Percentiles rank a stretch among this genome's conserved stretches.
Evolutionary conservation across 164 flowering plant species (phyloP).

Genomic region (Stephania yunnanensis): DNA sequence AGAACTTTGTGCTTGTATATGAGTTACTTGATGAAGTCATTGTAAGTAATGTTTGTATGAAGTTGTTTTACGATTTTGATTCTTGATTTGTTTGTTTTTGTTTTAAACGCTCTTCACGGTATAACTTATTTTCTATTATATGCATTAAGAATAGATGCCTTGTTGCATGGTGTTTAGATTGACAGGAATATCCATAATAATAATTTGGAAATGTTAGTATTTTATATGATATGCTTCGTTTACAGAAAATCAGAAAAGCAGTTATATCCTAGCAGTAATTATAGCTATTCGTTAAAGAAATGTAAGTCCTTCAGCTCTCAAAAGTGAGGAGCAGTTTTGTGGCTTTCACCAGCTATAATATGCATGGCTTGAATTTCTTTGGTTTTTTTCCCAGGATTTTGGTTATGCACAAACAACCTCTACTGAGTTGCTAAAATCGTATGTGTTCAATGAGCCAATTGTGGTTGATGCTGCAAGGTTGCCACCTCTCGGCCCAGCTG

Average conservation of each 20-base stretch:
- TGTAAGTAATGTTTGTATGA: slow-evolving; percentile 38
- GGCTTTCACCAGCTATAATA: not conserved
- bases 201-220: not conserved
- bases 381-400: slow-evolving; percentile 58
- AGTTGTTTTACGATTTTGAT: not conserved
- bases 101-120: not conserved
- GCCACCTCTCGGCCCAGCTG: slow-evolving; percentile 82
- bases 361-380: slow-evolving; percentile 5
- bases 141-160: not conserved
- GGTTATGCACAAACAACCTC: slow-evolving; percentile 96
- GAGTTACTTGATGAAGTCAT: slow-evolving; percentile 96
- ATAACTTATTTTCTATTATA: not conserved
- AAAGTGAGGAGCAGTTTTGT: slow-evolving; percentile 1
- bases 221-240: not conserved
- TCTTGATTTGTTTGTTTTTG: not conserved
- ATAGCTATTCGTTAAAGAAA: not conserved
- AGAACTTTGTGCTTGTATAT: slow-evolving; percentile 94
- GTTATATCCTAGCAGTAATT: not conserved
- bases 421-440: slow-evolving; percentile 85
- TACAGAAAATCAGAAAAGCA: not conserved
- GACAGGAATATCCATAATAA: not conserved
- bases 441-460: slow-evolving; percentile 88
- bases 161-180: not conserved
- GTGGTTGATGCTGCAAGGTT: slow-evolving; percentile 70
- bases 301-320: not conserved